phyloP scores from a whole-genome alignment of 2,329 filamentous ascomycete species.

The Penicillium digitatum region DNA sequence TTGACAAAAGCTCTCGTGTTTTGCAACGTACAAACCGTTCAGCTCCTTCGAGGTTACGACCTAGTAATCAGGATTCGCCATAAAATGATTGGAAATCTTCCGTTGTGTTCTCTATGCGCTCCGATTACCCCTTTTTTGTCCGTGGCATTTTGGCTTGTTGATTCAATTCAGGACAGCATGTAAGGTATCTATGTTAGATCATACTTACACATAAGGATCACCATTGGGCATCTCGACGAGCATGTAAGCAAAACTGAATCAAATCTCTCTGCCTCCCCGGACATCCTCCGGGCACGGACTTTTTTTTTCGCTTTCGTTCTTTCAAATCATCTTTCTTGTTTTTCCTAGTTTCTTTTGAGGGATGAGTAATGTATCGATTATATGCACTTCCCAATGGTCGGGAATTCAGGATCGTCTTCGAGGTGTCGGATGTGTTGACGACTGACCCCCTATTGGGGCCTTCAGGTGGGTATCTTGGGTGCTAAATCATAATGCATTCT shows the following conservation, averaged over 20 bases:
- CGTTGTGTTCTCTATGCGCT: neutral
- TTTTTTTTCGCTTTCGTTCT: neutral
- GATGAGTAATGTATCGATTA: neutral
- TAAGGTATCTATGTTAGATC: neutral
- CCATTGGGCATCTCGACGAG: neutral
- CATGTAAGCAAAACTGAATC: slow-evolving; percentile 1
- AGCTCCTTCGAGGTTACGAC: neutral
- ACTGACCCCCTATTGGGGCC: neutral
- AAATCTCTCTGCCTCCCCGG: neutral
- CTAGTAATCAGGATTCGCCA: neutral
- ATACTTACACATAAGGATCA: neutral
- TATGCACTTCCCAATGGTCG: neutral
- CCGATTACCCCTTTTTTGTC: slow-evolving; percentile 1
- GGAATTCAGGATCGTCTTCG: neutral
- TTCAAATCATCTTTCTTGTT: neutral
- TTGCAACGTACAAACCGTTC: neutral
- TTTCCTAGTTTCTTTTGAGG: neutral
- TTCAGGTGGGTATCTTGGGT: neutral
- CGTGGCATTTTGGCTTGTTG: neutral
- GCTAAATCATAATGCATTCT: neutral
- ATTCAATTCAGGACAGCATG: neutral
- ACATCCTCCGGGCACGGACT: neutral
- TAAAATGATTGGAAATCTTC: neutral
- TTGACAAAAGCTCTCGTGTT: neutral
- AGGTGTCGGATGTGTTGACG: neutral